phyloP scores from a whole-genome alignment of 768 basidiomycete genomes.

The Tremella yokohamensis region DNA sequence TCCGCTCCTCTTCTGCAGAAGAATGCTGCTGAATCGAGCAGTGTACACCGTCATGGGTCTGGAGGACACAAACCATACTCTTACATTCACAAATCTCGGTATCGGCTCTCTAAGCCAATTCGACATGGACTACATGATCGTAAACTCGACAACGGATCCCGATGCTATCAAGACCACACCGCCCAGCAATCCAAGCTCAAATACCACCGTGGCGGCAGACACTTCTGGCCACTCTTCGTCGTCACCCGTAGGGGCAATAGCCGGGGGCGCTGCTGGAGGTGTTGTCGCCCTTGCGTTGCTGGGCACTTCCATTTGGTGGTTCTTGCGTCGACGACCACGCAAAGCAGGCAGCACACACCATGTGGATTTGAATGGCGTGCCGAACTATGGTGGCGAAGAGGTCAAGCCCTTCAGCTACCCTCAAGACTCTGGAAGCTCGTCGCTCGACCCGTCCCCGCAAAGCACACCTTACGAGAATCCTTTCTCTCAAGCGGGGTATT shows the following conservation, averaged over 20 bases:
- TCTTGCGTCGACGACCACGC: conserved; percentile 21
- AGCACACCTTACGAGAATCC: not conserved
- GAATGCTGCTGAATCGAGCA: not conserved
- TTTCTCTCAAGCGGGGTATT: not conserved
- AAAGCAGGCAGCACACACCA: not conserved
- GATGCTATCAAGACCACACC: not conserved
- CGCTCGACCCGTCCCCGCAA: not conserved
- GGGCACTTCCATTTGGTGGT: conserved; percentile 18
- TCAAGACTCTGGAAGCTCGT: not conserved
- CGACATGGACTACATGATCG: conserved; percentile 1
- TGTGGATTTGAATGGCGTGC: conserved; percentile 6
- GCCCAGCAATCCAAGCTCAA: not conserved
- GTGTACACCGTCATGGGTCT: conserved; percentile 1
- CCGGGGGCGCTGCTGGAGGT: conserved; percentile 37
- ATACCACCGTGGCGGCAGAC: not conserved
- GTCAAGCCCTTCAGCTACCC: conserved; percentile 15
- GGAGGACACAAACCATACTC: not conserved
- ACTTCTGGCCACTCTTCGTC: not conserved
- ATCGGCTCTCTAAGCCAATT: not conserved
- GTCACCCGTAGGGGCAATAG: conserved; percentile 36
- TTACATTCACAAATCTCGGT: not conserved
- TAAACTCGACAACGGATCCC: not conserved
- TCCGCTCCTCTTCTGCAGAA: not conserved
- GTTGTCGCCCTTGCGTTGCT: conserved; percentile 37
- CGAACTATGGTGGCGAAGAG: conserved; percentile 10